Conservation (phyloP, 371 early-diverging fungal species). For the Mortierella sp. region DNA sequence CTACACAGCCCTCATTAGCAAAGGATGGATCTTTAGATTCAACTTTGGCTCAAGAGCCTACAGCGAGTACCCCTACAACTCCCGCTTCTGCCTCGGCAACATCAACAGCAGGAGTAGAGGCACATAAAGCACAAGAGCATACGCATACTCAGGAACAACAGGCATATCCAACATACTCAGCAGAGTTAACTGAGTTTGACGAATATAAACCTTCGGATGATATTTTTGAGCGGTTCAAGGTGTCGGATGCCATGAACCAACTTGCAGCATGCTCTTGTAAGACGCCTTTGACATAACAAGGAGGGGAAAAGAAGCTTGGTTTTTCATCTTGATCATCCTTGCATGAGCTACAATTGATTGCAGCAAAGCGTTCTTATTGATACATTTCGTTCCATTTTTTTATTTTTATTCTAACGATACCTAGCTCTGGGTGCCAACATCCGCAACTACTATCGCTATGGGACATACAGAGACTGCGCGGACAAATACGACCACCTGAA, state of each 20-base stretch:
- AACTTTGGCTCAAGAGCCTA: not conserved
- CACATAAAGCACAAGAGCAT: not conserved
- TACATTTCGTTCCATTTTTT: not conserved
- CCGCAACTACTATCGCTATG: conserved; percentile 53
- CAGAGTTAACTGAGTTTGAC: conserved; percentile 17
- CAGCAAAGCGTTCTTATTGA: not conserved
- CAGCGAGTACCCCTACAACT: not conserved
- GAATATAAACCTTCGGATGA: conserved; percentile 47
- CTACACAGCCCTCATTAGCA: conserved; percentile 1
- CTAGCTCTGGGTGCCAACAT: conserved; percentile 49
- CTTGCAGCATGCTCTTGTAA: conserved; percentile 48
- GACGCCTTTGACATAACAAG: not conserved
- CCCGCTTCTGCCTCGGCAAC: not conserved
- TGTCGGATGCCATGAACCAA: conserved; percentile 48
- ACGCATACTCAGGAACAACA: not conserved
- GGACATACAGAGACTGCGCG: conserved; percentile 39
- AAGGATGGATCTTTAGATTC: not conserved
- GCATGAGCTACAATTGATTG: too few species aligned
- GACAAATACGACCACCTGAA: conserved; percentile 45
- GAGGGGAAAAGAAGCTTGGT: not conserved
- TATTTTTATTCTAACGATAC: not conserved
- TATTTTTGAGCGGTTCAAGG: conserved; percentile 38
- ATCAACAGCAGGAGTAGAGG: conserved; percentile 7
- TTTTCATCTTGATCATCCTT: not conserved
- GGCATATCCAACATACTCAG: not conserved